A percentile compares a stretch with the other conserved stretches of the same genome.
Evolutionary conservation across 805 yeast genomes (phyloP).

Genomic region (Jamesozyma rosinii): DNA sequence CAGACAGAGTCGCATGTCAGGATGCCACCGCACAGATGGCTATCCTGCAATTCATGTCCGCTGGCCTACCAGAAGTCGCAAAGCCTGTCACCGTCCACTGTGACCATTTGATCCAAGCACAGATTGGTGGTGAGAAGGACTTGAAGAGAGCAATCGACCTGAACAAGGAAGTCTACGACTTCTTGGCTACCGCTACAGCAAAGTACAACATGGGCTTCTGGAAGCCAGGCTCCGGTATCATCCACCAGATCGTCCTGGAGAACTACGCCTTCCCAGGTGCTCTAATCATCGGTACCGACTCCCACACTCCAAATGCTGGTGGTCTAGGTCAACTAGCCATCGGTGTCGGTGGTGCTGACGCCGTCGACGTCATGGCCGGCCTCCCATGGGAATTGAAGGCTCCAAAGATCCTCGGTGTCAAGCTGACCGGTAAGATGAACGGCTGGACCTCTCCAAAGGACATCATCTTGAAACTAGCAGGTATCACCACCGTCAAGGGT

Average conservation of each 20-base stretch:
- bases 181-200: slow-evolving; percentile 80
- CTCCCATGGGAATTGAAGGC: slow-evolving; percentile 97
- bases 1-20: slow-evolving; percentile 97
- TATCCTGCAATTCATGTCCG: slow-evolving; percentile 89
- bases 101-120: slow-evolving; percentile 96
- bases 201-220: slow-evolving; percentile 96
- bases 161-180: slow-evolving; percentile 91
- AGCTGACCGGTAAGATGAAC: slow-evolving; percentile 79
- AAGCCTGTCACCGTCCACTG: slow-evolving; percentile 96
- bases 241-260: slow-evolving; percentile 93
- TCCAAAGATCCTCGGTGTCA: slow-evolving; percentile 90
- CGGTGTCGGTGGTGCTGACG: slow-evolving; percentile 99
- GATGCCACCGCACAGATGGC: slow-evolving; percentile 99
- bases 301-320: slow-evolving; percentile 97
- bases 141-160: slow-evolving; percentile 76
- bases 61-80: slow-evolving; percentile 83
- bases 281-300: slow-evolving; percentile 91
- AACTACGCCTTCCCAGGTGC: slow-evolving; percentile 97
- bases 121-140: slow-evolving; percentile 80
- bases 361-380: slow-evolving; percentile 92
- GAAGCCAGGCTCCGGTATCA: slow-evolving; percentile 98
- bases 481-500: slow-evolving; percentile 91
- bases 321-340: slow-evolving; percentile 96
- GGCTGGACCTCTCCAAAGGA: slow-evolving; percentile 99
- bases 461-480: slow-evolving; percentile 86